Evolutionary conservation across 2,329 filamentous ascomycete genomes (phyloP), one percentile per base, ranked within the genome.

Genomic region (Thermothelomyces thermophilus): DNA sequence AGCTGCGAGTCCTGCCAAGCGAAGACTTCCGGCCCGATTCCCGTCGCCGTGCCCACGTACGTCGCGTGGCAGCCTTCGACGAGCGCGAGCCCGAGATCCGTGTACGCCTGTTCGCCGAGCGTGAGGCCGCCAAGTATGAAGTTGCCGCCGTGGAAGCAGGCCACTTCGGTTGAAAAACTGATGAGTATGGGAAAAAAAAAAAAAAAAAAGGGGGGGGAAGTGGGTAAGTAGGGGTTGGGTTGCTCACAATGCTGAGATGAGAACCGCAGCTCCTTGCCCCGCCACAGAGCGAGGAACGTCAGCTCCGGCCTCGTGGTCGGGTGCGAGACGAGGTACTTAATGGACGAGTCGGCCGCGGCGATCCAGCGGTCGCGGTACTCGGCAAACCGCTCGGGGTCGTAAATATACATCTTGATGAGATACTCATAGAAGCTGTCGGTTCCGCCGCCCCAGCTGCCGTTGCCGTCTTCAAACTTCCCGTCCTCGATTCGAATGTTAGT

Each of bases 351-450:
- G 46, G 83, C 86, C 2, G 88, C 88, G 1, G 74, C 63, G 36
- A 87, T 69, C 88, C 88, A 95, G 41, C 81, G 80, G 55, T 90
- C 83, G 60, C 75, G 81, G 69, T 91, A 89, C 2, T 66, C 54
- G 1, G 61, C 67, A 60, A 86, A 94, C 3, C 80, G 74, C 5
- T 65, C 58, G 0, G 80, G 73, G 62, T 91, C 84, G 64, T 94
- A 94, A 48, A 91, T 67, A 60, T 83, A 94, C 86, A 93, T 91
- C 72, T 95, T 95, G 66, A 95, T 84, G 28, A 95, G 77, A 61
- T 94, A 94, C 68, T 94, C 88, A 69, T 94, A 95, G 69, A 84
- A 94, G 37, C 82, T 87, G 65, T 94, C 88, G 26, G 77, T 78
- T 6, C 86, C 84, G 44, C 84, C 87, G 34, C 79, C 77, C 88